Evolutionary conservation across 768 basidiomycete species (phyloP).

Genomic region (Rhizopogon roseolus): DNA sequence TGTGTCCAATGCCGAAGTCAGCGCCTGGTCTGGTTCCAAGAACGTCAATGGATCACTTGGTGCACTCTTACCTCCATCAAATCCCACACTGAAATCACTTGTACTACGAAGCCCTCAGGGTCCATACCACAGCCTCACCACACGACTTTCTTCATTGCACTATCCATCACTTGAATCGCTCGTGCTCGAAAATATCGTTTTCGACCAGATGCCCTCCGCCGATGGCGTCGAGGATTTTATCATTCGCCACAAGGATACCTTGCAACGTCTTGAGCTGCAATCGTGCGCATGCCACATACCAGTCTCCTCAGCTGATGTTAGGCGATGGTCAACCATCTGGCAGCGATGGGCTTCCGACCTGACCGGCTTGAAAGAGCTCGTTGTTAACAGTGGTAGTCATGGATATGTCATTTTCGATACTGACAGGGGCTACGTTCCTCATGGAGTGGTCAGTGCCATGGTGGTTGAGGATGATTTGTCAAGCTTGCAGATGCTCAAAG

Average conservation of each 20-base stretch:
- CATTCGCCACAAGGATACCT: conserved; percentile 22
- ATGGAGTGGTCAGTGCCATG: conserved; percentile 5
- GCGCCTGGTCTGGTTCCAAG: conserved; percentile 26
- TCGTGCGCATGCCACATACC: conserved; percentile 21
- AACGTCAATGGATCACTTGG: conserved; percentile 18
- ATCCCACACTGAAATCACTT: conserved; percentile 16
- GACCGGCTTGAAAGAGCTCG: conserved; percentile 15
- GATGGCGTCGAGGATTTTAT: conserved; percentile 25
- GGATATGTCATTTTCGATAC: conserved; percentile 21
- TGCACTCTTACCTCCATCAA: conserved; percentile 18
- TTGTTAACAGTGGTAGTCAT: conserved; percentile 9
- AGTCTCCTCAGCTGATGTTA: conserved; percentile 5
- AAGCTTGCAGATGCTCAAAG: not conserved
- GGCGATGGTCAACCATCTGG: conserved; percentile 25
- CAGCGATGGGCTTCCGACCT: conserved; percentile 16
- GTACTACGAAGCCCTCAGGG: conserved; percentile 22
- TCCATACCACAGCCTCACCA: conserved; percentile 20
- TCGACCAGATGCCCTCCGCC: conserved; percentile 15
- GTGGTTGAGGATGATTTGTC: not conserved
- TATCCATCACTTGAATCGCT: conserved; percentile 23
- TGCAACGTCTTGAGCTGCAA: conserved; percentile 18
- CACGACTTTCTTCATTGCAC: conserved; percentile 13
- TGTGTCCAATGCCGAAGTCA: conserved; percentile 24
- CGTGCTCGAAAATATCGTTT: conserved; percentile 24
- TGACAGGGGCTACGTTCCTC: conserved; percentile 16